Evolutionary conservation across 116 monocot genomes (phyloP).

Genomic region (Zostera marina): DNA sequence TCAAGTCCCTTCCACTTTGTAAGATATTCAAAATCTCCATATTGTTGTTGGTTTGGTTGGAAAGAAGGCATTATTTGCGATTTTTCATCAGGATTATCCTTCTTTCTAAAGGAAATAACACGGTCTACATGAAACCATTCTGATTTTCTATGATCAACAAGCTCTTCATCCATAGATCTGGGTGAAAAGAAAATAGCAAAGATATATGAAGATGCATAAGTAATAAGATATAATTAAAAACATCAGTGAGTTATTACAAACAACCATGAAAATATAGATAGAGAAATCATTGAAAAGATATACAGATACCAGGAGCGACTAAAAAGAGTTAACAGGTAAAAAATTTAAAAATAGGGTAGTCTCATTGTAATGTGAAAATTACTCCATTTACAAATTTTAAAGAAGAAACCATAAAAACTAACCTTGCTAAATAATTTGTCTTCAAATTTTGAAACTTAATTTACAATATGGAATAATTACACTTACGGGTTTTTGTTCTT

Average conservation of each 20-base stretch:
- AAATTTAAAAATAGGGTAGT: too few species aligned
- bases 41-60: not conserved
- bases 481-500: constrained; percentile 2
- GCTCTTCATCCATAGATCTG: not conserved
- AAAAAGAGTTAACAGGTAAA: too few species aligned
- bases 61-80: not conserved
- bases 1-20: constrained; percentile 11
- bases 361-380: too few species aligned
- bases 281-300: too few species aligned
- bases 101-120: constrained; percentile 7
- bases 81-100: not conserved
- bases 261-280: not conserved
- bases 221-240: not conserved
- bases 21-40: constrained; percentile 10
- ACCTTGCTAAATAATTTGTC: not conserved
- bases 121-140: constrained; percentile 12
- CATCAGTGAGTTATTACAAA: not conserved
- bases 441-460: not conserved
- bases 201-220: not conserved
- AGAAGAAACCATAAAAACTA: not conserved
- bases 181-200: not conserved
- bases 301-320: too few species aligned
- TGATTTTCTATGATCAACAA: constrained; percentile 6
- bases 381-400: not conserved
- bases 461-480: not conserved